Evolutionary conservation across 495 filamentous ascomycete genomes (phyloP).

Genomic region (Beverwykella pulmonaria): DNA sequence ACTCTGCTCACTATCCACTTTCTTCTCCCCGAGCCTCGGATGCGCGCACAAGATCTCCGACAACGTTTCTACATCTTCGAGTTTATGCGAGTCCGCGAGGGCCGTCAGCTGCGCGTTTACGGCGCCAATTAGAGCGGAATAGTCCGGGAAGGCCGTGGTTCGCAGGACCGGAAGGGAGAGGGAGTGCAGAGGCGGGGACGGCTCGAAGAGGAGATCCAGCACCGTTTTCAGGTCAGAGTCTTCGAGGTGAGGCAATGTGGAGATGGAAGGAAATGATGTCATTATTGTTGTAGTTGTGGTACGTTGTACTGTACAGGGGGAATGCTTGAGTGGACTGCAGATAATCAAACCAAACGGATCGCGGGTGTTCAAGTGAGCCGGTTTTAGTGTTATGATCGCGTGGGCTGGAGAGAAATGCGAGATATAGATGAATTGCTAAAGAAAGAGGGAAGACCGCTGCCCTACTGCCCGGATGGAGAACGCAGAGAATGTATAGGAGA

Average conservation of each 20-base stretch:
- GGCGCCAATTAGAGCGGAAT: conserved; percentile 57
- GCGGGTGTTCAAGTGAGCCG: too few relatives aligned
- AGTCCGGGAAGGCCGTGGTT: conserved; percentile 64
- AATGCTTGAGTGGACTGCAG: neutral
- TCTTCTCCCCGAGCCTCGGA: conserved; percentile 80
- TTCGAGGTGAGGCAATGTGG: conserved; percentile 57
- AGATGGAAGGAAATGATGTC: conserved; percentile 54
- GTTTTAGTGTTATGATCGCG: neutral
- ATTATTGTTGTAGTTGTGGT: conserved; percentile 6
- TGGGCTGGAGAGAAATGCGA: neutral
- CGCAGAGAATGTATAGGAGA: conserved; percentile 1
- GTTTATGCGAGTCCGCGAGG: conserved; percentile 54
- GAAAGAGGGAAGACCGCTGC: neutral
- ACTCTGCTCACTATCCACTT: conserved; percentile 75
- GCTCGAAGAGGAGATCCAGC: conserved; percentile 87
- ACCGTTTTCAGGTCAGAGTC: conserved; percentile 60
- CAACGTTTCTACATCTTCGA: conserved; percentile 60
- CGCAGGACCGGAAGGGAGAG: conserved; percentile 69
- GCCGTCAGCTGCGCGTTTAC: conserved; percentile 60
- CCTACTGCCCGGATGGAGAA: neutral
- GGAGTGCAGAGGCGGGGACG: conserved; percentile 71
- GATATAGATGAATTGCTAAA: neutral
- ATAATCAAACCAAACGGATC: too few relatives aligned
- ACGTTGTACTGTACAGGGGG: neutral
- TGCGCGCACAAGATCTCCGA: conserved; percentile 81